Evolutionary conservation across 805 yeast species (phyloP), one percentile per base, ranked within the genome.

Genomic region (Yarrowia porcina): DNA sequence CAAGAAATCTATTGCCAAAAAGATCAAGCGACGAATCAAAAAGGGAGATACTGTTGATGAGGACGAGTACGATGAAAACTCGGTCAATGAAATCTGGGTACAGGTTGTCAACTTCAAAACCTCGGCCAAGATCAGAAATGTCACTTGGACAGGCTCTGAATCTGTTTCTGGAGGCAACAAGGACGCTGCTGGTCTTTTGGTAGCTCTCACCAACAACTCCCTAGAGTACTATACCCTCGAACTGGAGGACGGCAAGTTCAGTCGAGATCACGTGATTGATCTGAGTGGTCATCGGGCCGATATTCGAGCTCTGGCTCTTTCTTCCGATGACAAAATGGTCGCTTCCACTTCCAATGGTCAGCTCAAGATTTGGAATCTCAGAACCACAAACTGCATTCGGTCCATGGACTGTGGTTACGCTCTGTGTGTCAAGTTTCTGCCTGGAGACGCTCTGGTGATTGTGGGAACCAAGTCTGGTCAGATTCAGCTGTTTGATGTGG

Each of bases 271-370:
- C 68, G 74, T 85, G 2, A 78, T 94, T 21, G 97, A 91, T 56
- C 74, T 84, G 42, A 81, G 83, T 61, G 99, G 99, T 20, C 97
- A 92, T 73, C 83, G 97, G 72, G 84, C 90, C 2, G 99, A 94
- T 73, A 81, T 93, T 27, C 82, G 99, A 69, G 81, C 96, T 4
- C 77, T 90, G 71, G 92, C 90, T 67, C 79, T 94, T 35, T 88
- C 96, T 63, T 83, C 85, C 62, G 97, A 93, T 75, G 84, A 86
- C 72, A 84, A 84, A 71, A 76, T 94, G 64, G 76, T 93, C 42
- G 96, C 91, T 2, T 87, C 97, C 1, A 97, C 97, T 0, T 88
- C 97, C 2, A 90, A 91, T 70, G 97, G 97, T 21, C 82, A 84
- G 67, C 76, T 94, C 66, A 94, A 94, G 71, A 80, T 94, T 21